Conservation (phyloP, 768 basidiomycete species). For the Pisolithus sp. region DNA sequence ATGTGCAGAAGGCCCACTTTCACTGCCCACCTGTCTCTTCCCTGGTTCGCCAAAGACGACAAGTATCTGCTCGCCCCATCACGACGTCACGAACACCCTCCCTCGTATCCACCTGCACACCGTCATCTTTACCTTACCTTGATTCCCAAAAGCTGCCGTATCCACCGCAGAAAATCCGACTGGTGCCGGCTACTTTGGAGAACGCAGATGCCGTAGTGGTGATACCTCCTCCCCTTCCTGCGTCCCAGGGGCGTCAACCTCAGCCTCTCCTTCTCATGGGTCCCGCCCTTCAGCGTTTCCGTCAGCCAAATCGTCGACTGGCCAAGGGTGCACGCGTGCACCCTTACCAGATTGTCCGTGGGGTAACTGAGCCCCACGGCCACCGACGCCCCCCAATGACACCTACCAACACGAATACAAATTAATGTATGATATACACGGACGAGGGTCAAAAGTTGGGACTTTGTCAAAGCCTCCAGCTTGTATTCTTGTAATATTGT, state of each 20-base stretch:
- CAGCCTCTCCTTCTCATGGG: constrained; percentile 45
- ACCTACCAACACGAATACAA: neutral
- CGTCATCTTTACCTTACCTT: constrained; percentile 9
- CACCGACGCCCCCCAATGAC: constrained; percentile 3
- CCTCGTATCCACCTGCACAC: constrained; percentile 23
- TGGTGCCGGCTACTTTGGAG: constrained; percentile 46
- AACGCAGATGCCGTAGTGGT: constrained; percentile 49
- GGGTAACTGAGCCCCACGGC: constrained; percentile 4
- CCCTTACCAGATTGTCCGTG: constrained; percentile 47
- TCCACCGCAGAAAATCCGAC: constrained; percentile 28
- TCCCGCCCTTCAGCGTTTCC: constrained; percentile 39
- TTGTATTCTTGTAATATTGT: no score
- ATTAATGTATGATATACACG: neutral
- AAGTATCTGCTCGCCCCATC: constrained; percentile 35
- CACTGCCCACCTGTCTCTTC: neutral
- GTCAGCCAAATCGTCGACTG: constrained; percentile 35
- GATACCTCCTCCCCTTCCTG: constrained; percentile 28
- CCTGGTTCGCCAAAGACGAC: constrained; percentile 18
- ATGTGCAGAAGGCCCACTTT: neutral
- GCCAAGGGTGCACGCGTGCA: constrained; percentile 45
- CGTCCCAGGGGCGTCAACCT: constrained; percentile 12
- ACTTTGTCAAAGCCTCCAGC: neutral
- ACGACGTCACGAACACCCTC: constrained; percentile 35
- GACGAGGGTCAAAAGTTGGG: neutral
- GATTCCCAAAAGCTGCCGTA: constrained; percentile 9